Base-by-base conservation (phyloP, 2,329 filamentous ascomycete species). In the Aschersonia sp. region DNA sequence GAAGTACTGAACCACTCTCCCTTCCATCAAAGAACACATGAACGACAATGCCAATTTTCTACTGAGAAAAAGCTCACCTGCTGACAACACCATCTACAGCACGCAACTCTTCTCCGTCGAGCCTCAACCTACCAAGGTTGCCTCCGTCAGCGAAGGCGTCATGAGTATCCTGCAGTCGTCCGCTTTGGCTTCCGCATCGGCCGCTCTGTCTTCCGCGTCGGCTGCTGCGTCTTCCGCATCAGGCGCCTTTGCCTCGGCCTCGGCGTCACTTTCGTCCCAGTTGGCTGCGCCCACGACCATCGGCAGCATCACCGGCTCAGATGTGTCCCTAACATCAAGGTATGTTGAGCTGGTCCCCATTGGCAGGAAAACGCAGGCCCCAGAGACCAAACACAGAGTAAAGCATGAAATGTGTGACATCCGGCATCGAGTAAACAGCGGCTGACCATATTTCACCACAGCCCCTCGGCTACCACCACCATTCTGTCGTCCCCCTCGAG, bases 91-190 rank as follows among this genome's bases (percentile, higher is more conserved):
- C 43, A 5, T 12, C 9, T 9, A 10, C 47, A 47, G 32, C 43
- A 45, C 40, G 38, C 30, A 7, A 5, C 50, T 45, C 29, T 49
- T 52, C 47, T 52, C 51, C 29, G 49, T 47, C 4, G 51, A 51
- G 2, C 41, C 43, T 45, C 45, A 51, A 40, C 49, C 48, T 5
- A 48, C 48, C 30, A 44, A 45, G 31, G 43, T 48, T 7, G 28
- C 45, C 29, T 45, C 44, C 43, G 40, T 12, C 9, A 20, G 20
- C 20, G 20, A 20, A 12, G 50, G 41, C 42, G 12, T 38, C 40
- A 30, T 31, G 9, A 47, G 47, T 32, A 51, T 42, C 4, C 48
- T 48, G 30, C 45, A 47, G 7, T 12, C 12, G 3, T 38, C 32
- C 40, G 20, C 9, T 5, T 42, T n/a, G 10, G 40, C 40, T 31